Conservation (phyloP, 2,329 filamentous ascomycete species). For the Sarocladiaceae sp. region DNA sequence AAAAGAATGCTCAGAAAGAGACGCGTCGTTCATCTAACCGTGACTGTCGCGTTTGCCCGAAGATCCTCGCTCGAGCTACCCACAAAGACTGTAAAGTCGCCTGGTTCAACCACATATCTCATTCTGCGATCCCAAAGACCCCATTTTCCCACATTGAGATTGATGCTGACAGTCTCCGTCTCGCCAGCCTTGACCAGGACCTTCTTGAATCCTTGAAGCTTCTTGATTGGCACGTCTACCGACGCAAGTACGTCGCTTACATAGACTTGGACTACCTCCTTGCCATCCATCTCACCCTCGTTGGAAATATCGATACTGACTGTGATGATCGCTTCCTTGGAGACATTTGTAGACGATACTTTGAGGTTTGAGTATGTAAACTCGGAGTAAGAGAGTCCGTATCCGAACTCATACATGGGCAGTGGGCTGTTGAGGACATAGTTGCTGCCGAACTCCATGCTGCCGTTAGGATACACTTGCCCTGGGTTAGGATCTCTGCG, state of each 20-base stretch:
- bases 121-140: constrained; percentile 54
- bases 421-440: constrained; percentile 56
- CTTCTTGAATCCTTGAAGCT: constrained; percentile 63
- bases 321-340: constrained; percentile 45
- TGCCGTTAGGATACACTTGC: constrained; percentile 47
- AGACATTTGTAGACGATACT: constrained; percentile 42
- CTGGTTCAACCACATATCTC: constrained; percentile 69
- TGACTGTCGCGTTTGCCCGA: constrained; percentile 49
- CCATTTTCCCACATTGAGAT: constrained; percentile 49
- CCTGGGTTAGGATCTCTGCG: constrained; percentile 49
- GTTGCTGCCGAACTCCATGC: constrained; percentile 55
- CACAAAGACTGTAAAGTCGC: constrained; percentile 57
- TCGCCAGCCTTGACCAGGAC: constrained; percentile 53
- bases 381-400: constrained; percentile 58
- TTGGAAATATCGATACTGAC: constrained; percentile 59
- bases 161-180: constrained; percentile 45
- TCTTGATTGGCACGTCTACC: constrained; percentile 57
- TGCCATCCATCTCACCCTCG: constrained; percentile 47
- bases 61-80: constrained; percentile 55
- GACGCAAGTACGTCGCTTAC: constrained; percentile 55
- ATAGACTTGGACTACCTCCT: constrained; percentile 64
- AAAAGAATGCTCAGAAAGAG: too few species aligned
- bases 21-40: constrained; percentile 37
- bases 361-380: constrained; percentile 53
- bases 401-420: constrained; percentile 60